phyloP scores from a whole-genome alignment of 441 rosid genomes.

The Populus tomentosa region DNA sequence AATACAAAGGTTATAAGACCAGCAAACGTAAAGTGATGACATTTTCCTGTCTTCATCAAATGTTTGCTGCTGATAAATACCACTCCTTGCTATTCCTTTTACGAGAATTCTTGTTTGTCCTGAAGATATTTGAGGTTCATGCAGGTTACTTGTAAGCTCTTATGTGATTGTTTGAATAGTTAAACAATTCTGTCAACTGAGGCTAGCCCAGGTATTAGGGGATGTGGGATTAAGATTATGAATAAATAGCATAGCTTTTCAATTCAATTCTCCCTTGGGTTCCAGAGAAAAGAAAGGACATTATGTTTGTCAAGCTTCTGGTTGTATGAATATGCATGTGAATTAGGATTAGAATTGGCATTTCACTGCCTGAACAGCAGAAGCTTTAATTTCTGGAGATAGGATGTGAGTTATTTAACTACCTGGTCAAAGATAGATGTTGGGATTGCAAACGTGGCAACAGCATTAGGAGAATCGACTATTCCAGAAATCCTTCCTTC shows the following conservation, averaged over 20 bases:
- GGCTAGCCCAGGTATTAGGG: neutral
- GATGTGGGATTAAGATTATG: neutral
- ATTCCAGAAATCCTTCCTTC: slow-evolving; percentile 95
- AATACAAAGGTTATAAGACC: neutral
- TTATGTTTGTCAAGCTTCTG: neutral
- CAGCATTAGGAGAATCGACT: slow-evolving; percentile 90
- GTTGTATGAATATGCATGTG: neutral
- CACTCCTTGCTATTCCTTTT: neutral
- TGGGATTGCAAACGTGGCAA: slow-evolving; percentile 86
- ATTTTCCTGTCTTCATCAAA: neutral
- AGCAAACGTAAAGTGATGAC: neutral
- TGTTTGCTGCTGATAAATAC: neutral
- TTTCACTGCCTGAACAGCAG: neutral
- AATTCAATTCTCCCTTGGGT: neutral
- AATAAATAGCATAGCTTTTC: neutral
- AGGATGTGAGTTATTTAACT: neutral
- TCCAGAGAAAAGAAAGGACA: neutral
- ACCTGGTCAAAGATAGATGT: slow-evolving; percentile 90
- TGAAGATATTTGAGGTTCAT: no score
- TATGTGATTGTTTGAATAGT: neutral
- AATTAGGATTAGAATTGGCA: neutral
- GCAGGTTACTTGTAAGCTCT: no score
- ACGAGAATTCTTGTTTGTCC: neutral
- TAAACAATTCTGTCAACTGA: neutral
- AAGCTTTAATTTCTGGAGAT: neutral